Evolutionary conservation across 176 grass and related monocot genomes (phyloP), one percentile per base, ranked within the genome.

Genomic region (Miscanthus lutarioriparius): DNA sequence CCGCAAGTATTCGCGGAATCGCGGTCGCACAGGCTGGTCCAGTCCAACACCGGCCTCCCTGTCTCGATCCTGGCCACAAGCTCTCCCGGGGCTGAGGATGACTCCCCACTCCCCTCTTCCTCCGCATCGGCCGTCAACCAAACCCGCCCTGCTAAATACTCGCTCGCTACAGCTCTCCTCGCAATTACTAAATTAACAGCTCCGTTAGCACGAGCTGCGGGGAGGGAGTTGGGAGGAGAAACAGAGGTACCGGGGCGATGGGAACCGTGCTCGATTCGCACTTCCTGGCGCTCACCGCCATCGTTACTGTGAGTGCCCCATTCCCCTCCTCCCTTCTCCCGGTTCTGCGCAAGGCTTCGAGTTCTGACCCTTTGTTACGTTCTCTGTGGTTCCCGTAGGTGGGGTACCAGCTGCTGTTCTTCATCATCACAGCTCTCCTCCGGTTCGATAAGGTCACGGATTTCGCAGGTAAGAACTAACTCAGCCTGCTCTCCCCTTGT

Each of bases 401-500:
- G 6, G 96, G 89, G 41, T 98, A 98, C 86, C 96, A 98, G 89
- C 81, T 98, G 51, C 48, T 90, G 11, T 98, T 98, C 91, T 98
- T 98, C 92, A 69, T 98, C 61, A 47, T 98, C 85, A 95, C 96
- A 0, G 96, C 93, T n/a, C 87, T 98, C 63, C 91, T 95, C 69
- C 90, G 77, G 62, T 87, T 98, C 72, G 96, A 98, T 67, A 98
- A 95, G 56, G 91, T 98, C 85, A 98, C 96, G 8, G 96, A 98
- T 90, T 98, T 98, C 80, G 96, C 96, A 3, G 96, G 96, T 98
- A 59, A 59, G 1, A 89, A 78, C 10, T 56, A 10, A 48, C 48
- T 66, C 56, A 14, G 30, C 17, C 44, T 3, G 12, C 4, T 85
- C 51, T 15, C 5, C 10, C 38, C 41, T 22, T 56, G 53, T 13